Base-by-base conservation (phyloP, 1,284 basidiomycete species). In the Melampsora larici-populina region DNA sequence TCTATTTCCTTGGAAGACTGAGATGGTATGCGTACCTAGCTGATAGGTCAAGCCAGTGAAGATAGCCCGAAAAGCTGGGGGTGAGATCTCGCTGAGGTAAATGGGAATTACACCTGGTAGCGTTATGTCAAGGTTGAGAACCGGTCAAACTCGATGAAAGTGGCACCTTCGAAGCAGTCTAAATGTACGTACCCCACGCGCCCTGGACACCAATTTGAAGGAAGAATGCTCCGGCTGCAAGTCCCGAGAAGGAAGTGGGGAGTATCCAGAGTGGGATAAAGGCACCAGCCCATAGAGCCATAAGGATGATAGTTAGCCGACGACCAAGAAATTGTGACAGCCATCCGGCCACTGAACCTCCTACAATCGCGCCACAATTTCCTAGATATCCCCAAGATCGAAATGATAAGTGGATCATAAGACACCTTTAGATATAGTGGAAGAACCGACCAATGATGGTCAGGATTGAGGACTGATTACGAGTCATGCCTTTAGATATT, bases 41-140 rank as follows among this genome's bases (percentile, higher is more conserved):
- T 97, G 94, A 85, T 96, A 98, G 0, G 92, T 90, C 0, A 96
- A 88, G 80, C 95, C 95, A 26, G 91, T 91, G 87, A 96, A 97
- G 0, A 92, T 92, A 9, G 94, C 93, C 73, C 95, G 88, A 88
- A 97, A 98, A 0, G 93, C 93, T 0, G 94, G 90, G 0, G 94
- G 93, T 0, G 92, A 91, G 85, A 95, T 90, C 84, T 98, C 96
- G 2, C 90, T 88, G n/a, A 97, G 87, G 83, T 91, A 90, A 81
- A 94, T 92, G 1, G 92, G 92, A 80, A 93, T 90, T 86, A 90
- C 81, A 70, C 83, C 83, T 66, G 29, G 24, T n/a, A 33, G 33
- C 43, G 29, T 21, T 9, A 8, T n/a, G 48, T 13, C 17, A 77
- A 67, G 7, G 21, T 24, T 36, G 21, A 36, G 40, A 15, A n/a